These are phyloP conservation scores for Sporothrix dimorphospora DNA, from an alignment of 2,329 filamentous ascomycete species.

Conservation along the genomic window DNA sequence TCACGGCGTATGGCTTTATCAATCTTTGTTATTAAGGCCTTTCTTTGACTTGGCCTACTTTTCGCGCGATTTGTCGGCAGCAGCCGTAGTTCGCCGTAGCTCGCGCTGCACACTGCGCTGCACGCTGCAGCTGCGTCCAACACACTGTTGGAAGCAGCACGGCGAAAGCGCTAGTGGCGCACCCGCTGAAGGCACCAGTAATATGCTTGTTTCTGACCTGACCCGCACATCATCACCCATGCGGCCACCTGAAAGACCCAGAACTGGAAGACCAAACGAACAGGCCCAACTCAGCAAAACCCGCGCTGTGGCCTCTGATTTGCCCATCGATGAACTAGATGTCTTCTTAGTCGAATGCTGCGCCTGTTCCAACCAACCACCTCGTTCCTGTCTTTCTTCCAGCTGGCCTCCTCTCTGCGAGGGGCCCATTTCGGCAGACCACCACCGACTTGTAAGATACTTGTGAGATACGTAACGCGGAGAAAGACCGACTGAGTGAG, in stretches of 20 bases:
- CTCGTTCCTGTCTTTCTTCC: neutral
- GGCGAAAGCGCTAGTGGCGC: neutral
- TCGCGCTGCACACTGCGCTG: neutral
- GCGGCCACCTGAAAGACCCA: neutral
- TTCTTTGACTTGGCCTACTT: neutral
- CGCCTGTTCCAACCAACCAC: conserved; percentile 14
- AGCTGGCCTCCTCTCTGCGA: neutral
- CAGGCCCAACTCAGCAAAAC: neutral
- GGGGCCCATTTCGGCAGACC: neutral
- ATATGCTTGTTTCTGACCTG: neutral
- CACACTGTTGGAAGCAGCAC: neutral
- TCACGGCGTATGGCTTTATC: neutral
- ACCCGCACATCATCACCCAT: conserved; percentile 12
- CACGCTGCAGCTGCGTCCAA: neutral
- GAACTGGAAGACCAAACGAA: neutral
- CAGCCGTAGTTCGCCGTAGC: conserved; percentile 3
- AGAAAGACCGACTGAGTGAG: neutral
- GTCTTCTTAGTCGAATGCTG: neutral
- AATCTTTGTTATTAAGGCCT: neutral
- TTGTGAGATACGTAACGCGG: neutral
- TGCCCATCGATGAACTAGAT: conserved; percentile 28
- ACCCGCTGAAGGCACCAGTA: neutral
- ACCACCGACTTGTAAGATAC: neutral
- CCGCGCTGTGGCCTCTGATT: conserved; percentile 35
- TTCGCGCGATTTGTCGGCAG: neutral